Base-by-base conservation (phyloP, 73 alveolate species). In the Symbiodinium natans region DNA sequence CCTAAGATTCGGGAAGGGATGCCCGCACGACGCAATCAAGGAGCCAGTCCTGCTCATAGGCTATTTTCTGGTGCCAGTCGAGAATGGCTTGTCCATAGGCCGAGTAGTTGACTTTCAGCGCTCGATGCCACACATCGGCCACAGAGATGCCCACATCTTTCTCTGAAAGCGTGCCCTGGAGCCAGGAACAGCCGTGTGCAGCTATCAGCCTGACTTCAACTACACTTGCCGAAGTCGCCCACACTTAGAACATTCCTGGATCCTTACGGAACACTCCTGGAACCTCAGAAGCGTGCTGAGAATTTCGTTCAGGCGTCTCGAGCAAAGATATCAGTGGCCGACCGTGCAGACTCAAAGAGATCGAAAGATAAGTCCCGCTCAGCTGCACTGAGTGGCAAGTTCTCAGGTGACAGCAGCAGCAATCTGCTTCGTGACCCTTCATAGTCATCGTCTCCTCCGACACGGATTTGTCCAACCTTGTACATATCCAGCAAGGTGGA, bases 391-490 rank as follows among this genome's bases (percentile, higher is more conserved):
- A 52, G 71, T 21, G 71, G 71, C 71, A 52, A 5, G 71, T 52
- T 52, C 25, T 23, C 17, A 52, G 71, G 4, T 52, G 71, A 52
- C 27, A 52, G 4, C 71, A 52, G 15, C 71, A 63, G 33, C 80
- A 90, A 68, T 7, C 54, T 38, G 13, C 15, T 17, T 36, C 97
- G 43, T 36, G 89, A 48, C 29, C 97, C 97, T 38, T 90, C 97
- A 80, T 90, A 90, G 80, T 90, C 97, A 33, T 90, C 97, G 41
- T 90, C 97, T 11, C 97, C 97, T 13, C 97, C 97, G 11, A 41
- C 97, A 11, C 97, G 97, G 40, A 71, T 89, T 82, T 88, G 63
- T 13, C 19, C 21, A 40, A 41, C 56, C 92, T 90, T 90, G 89
- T 90, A 31, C 97, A 90, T 90, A 80, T 71, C 48, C 56, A 90